Conservation (phyloP, 2,329 filamentous ascomycete species). For the Penicillium sp. region DNA sequence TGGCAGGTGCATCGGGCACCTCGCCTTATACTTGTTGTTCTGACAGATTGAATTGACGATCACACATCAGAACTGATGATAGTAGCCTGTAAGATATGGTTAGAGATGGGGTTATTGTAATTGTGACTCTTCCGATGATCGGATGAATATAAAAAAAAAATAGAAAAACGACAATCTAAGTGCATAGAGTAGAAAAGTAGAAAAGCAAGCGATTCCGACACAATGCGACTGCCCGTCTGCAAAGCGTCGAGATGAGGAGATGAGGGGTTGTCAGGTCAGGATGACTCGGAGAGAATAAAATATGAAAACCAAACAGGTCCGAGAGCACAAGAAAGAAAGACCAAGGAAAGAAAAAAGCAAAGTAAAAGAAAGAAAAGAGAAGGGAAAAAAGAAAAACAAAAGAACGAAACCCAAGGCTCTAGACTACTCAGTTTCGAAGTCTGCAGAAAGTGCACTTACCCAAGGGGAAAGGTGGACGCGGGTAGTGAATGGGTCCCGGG, state of each 20-base stretch:
- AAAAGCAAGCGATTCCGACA: not conserved
- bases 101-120: not conserved
- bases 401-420: not conserved
- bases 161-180: not conserved
- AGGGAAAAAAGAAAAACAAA: not conserved
- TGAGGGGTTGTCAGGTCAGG: constrained; percentile 7
- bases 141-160: not conserved
- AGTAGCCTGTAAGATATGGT: constrained; percentile 1
- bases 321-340: not conserved
- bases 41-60: not conserved
- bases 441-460: constrained; percentile 13
- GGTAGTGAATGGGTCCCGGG: constrained; percentile 11
- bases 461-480: constrained; percentile 12
- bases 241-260: constrained; percentile 5
- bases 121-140: not conserved
- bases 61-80: constrained; percentile 6
- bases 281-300: not conserved
- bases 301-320: not conserved
- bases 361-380: no score
- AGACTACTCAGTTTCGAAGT: not conserved
- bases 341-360: not conserved
- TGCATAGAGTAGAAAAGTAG: not conserved
- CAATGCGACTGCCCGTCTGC: constrained; percentile 3
- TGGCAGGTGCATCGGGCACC: constrained; percentile 11
- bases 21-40: constrained; percentile 1